These are phyloP conservation scores for Chalaropsis thielavioides DNA, from an alignment of 2,329 filamentous ascomycete species.

Conservation along the genomic window DNA sequence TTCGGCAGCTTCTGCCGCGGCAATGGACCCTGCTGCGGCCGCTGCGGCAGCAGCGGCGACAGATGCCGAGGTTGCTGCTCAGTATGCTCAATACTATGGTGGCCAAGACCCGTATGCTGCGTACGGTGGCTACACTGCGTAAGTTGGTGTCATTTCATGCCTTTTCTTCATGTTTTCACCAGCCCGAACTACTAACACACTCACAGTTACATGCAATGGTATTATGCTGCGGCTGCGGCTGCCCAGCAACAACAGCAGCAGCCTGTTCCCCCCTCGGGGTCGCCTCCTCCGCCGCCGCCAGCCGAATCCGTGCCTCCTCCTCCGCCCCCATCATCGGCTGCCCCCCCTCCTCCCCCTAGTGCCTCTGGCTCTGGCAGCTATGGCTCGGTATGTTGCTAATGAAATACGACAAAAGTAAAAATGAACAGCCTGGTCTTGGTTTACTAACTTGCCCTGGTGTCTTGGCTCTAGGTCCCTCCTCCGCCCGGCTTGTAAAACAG, in stretches of 20 bases:
- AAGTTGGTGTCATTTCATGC: conserved; percentile 23
- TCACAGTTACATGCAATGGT: conserved; percentile 49
- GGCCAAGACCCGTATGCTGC: conserved; percentile 71
- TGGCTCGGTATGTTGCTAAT: conserved; percentile 41
- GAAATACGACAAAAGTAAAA: neutral
- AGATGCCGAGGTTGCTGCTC: conserved; percentile 52
- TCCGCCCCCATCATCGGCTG: conserved; percentile 23
- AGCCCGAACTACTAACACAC: conserved; percentile 18
- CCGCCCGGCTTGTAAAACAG: conserved; percentile 10
- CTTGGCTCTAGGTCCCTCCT: conserved; percentile 1
- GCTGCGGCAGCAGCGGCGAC: conserved; percentile 7
- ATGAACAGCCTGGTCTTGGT: neutral
- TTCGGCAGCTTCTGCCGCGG: conserved; percentile 20
- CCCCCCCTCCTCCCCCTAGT: conserved; percentile 35
- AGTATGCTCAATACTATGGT: conserved; percentile 73
- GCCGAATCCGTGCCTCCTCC: conserved; percentile 42
- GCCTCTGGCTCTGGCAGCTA: conserved; percentile 43
- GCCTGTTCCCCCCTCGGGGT: conserved; percentile 33
- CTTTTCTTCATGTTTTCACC: neutral
- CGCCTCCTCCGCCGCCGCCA: conserved; percentile 48
- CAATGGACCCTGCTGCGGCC: conserved; percentile 11
- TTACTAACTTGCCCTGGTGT: conserved; percentile 1
- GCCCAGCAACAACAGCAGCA: conserved; percentile 36
- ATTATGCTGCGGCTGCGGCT: conserved; percentile 37
- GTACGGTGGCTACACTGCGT: conserved; percentile 78